Conservation (phyloP, 495 filamentous ascomycete species). For the Penicillium angulare region DNA sequence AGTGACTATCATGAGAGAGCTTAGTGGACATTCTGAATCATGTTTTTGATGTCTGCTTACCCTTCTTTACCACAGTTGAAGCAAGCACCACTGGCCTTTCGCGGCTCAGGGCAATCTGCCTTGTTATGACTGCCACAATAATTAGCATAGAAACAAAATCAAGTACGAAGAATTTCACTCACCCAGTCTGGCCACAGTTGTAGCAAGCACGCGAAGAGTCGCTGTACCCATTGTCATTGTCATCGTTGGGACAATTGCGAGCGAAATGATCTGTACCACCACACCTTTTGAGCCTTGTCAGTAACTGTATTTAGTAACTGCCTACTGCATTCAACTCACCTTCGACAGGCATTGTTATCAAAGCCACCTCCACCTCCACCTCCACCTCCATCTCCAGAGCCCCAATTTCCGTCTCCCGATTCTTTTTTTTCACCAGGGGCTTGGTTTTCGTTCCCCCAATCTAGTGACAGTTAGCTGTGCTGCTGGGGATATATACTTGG, state of each 20-base stretch:
- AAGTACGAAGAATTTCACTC: background rate
- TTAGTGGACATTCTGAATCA: background rate
- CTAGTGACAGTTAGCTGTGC: background rate
- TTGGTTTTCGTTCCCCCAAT: too few species aligned
- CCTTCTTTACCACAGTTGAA: slow-evolving; percentile 62
- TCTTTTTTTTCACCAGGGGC: too few species aligned
- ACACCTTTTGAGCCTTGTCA: slow-evolving; percentile 42
- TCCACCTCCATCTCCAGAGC: too few species aligned
- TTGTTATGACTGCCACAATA: slow-evolving; percentile 47
- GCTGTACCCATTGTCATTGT: too few species aligned
- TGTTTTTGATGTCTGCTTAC: slow-evolving; percentile 5
- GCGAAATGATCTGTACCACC: slow-evolving; percentile 53
- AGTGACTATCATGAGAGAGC: slow-evolving; percentile 41
- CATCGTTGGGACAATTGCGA: slow-evolving; percentile 54
- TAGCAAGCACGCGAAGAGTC: slow-evolving; percentile 7
- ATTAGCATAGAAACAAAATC: too few species aligned
- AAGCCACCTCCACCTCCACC: too few species aligned
- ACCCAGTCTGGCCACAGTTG: slow-evolving; percentile 20
- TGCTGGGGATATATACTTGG: background rate
- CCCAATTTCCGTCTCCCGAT: too few species aligned
- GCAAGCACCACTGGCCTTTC: slow-evolving; percentile 50
- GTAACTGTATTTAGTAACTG: background rate
- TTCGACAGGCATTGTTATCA: slow-evolving; percentile 40
- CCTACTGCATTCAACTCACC: slow-evolving; percentile 31
- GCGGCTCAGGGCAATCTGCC: slow-evolving; percentile 47